phyloP scores from a whole-genome alignment of 2,329 filamentous ascomycete species.

The Dryadomyces sulphureus region DNA sequence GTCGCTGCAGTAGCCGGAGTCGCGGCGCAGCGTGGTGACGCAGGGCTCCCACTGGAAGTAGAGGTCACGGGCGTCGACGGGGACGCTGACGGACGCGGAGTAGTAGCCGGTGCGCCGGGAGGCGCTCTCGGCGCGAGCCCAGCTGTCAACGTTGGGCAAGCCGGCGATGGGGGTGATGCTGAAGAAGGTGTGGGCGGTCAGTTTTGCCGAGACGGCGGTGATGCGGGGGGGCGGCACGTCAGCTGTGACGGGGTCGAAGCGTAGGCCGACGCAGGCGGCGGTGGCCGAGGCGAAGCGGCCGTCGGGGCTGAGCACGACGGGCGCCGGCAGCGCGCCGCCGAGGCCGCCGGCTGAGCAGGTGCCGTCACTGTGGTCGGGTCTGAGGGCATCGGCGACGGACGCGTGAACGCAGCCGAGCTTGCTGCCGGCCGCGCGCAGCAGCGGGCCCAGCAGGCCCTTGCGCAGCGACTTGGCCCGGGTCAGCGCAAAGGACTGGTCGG shows the following conservation, averaged over 20 bases:
- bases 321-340: constrained; percentile 24
- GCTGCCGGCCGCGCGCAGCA: constrained; percentile 9
- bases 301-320: constrained; percentile 35
- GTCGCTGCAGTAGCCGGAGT: constrained; percentile 39
- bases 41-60: constrained; percentile 25
- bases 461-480: constrained; percentile 36
- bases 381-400: constrained; percentile 16
- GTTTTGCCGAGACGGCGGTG: constrained; percentile 32
- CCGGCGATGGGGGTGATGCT: constrained; percentile 27
- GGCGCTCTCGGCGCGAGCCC: constrained; percentile 17
- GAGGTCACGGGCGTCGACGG: constrained; percentile 15
- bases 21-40: constrained; percentile 23
- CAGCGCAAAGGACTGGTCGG: constrained; percentile 33
- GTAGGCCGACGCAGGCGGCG: constrained; percentile 27
- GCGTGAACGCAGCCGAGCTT: constrained; percentile 34
- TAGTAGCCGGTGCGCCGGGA: constrained; percentile 30
- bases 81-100: constrained; percentile 27
- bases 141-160: constrained; percentile 36
- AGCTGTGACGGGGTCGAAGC: constrained; percentile 29
- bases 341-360: neutral
- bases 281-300: constrained; percentile 27
- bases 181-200: constrained; percentile 38
- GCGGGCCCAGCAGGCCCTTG: constrained; percentile 32
- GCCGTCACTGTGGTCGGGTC: constrained; percentile 13
- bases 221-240: constrained; percentile 32